Base-by-base conservation (phyloP, 129 eudicot genomes). In the Sambucus nigra region DNA sequence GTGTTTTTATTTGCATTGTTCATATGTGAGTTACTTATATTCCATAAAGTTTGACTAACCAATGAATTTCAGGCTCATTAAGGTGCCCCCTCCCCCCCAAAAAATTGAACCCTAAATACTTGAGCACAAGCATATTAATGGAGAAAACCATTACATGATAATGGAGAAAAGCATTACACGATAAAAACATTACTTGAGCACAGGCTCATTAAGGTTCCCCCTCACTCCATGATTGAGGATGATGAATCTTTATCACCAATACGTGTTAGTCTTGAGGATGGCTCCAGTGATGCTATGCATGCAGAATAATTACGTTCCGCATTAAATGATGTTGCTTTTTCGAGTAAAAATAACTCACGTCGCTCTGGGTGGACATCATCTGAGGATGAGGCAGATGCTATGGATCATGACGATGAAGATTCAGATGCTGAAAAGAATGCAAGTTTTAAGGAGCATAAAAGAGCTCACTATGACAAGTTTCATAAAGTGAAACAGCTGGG, bases 391-490 rank as follows among this genome's bases (percentile, higher is more conserved):
- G 80, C 66, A 17, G 97, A 89, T 44, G 71, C 71, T 27, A 84
- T 89, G 95, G 94, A 82, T 47, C 79, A 81, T 57, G 95, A 79
- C 67, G 80, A 52, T 60, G 82, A 65, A 51, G 87, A 57, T 59
- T 31, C 69, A 46, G 80, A 69, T 35, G 52, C 73, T 31, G 87
- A 73, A 54, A 75, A 75, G 73, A 68, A 76, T 51, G 51, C 59
- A 25, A 73, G 67, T 73, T 91, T 91, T 64, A 82, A 73, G 79
- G 95, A 82, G 67, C 99, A 74, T 26, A 69, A 95, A 53, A 76
- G 80, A 60, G 94, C 82, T 13, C 99, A 86, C 58, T 91, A 91
- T 70, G 91, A 91, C 25, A 94, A 91, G 66, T 91, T 81, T 56
- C 84, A 52, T 51, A 79, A 79, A 64, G 77, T 91, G 63, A 82